Base-by-base conservation (phyloP, 176 grass and related monocot species). In the Melocanna baccifera region DNA sequence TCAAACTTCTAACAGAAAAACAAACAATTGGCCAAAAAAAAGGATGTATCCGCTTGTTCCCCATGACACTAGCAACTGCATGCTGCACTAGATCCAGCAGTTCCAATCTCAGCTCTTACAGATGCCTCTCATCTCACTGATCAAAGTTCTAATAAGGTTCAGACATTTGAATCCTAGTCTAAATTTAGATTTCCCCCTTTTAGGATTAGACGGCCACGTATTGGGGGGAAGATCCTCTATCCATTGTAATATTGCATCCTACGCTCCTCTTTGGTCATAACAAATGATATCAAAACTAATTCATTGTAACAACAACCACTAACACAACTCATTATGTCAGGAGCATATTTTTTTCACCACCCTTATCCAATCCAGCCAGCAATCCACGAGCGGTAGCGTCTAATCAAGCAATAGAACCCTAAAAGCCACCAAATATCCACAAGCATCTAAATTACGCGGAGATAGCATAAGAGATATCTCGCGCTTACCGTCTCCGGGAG, bases 401-500 rank as follows among this genome's bases (percentile, higher is more conserved):
- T 68, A 87, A 75, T 69, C 19, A 30, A 80, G 42, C 81, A 78
- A 75, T 9, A 69, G 6, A 70, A 62, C 41, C 62, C 12, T 62
- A 53, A 59, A 71, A 2, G 2, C 16, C 40, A 47, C 29, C 5
- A 37, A 70, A 70, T 40, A 57, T 72, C 39, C n/a, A 67, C 42
- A 58, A 34, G 22, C 74, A 68, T 23, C 63, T 51, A 85, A 78
- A 78, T 13, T 81, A 79, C 68, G 65, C 5, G 62, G 58, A 11
- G 63, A 62, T 0, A 61, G 46, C 37, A 14, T 9, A 45, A 23
- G 37, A 80, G 73, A 36, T 47, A 40, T 12, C 43, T 51, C 20
- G 59, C 7, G 46, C 56, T 58, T 52, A 98, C 95, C 85, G 79
- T 95, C 71, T 95, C 89, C 5, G 95, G 95, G 41, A 98, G 84